Evolutionary conservation across 2,329 filamentous ascomycete species (phyloP), one percentile per base, ranked within the genome.

Genomic region (Emmonsiellopsis sp.): DNA sequence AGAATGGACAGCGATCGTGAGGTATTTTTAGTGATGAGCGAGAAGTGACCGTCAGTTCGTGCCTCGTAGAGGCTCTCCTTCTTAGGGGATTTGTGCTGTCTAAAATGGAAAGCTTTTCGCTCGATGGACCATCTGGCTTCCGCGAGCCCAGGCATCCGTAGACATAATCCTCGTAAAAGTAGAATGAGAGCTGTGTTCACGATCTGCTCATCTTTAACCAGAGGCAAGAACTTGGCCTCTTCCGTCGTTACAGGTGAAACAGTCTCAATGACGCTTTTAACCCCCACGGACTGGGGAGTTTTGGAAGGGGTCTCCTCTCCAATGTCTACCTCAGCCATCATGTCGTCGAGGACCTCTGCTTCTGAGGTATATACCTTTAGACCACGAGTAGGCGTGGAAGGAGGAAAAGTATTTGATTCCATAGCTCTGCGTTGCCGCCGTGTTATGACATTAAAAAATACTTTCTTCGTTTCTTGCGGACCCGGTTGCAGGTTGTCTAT

Each of bases 161-260:
- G 10, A 8, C 55, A 57, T 6, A 57, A 39, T 48, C 49, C 46
- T 42, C 49, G 44, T 6, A 57, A 14, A 17, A 53, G 32, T 17
- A 55, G n/a, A 31, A 57, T 48, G 7, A 57, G 34, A 27, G 50
- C 50, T 8, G 53, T 55, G 27, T 57, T 57, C 2, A 57, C 55
- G 11, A 53, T 55, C 27, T 55, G 40, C 17, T 57, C 53, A 42
- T 57, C 55, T n/a, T 53, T 51, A 3, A 51, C 44, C 2, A 53
- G 33, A 31, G 53, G 50, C 21, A 46, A 46, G 17, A 7, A 6
- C 9, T 49, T 49, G 14, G 34, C 47, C 27, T 49, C 34, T n/a
- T 39, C 34, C 8, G 11, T 39, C 3, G 45, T 49, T 9, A 32
- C 13, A 2, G 47, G 47, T 27, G 32, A 49, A 42, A 42, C 17